Evolutionary conservation across 805 yeast genomes (phyloP), one percentile per base, ranked within the genome.

Genomic region (Metschnikowia continentalis): DNA sequence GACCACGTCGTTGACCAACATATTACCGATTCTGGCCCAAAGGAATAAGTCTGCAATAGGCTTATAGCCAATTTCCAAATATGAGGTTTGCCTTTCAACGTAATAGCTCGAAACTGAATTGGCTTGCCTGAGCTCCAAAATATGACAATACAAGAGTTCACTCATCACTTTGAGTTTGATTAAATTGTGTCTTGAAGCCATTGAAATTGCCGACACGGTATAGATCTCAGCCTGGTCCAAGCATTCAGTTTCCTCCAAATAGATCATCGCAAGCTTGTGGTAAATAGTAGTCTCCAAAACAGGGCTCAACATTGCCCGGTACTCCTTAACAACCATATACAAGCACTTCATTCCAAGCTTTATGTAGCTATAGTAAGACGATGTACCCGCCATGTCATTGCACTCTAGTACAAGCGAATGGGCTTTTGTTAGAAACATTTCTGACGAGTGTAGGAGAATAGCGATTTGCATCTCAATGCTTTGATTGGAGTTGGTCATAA

Each of bases 221-320:
- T 62, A 71, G 10, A 68, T 70, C 14, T 74, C 74, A 0, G 83
- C 83, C 36, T 64, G 54, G 30, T 69, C 69, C 15, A 64, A 54
- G 53, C 72, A 70, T 2, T 62, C 62, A 0, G 82, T 79, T 49
- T 80, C 83, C 23, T 53, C 53, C 43, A 69, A 67, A 47, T 72
- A 67, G 3, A 77, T 44, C 11, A 58, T 58, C 0, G 80, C 72
- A 8, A 78, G 54, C 38, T 65, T 66, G 47, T 68, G 71, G 39
- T 67, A 66, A 0, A 75, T 55, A 2, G 56, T 46, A 50, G 71
- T 69, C 47, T 72, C 74, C 17, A 64, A 46, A 14, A 54, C 56
- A 0, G 76, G 68, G 36, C 66, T 59, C 14, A 80, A 50, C 2
- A 44, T 17, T 1, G 52, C 49, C 11, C 57, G 50, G 54, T 73